A percentile compares a stretch with the other conserved stretches of the same genome.
Evolutionary conservation across 805 yeast genomes (phyloP).

Genomic region (Metschnikowia similis): DNA sequence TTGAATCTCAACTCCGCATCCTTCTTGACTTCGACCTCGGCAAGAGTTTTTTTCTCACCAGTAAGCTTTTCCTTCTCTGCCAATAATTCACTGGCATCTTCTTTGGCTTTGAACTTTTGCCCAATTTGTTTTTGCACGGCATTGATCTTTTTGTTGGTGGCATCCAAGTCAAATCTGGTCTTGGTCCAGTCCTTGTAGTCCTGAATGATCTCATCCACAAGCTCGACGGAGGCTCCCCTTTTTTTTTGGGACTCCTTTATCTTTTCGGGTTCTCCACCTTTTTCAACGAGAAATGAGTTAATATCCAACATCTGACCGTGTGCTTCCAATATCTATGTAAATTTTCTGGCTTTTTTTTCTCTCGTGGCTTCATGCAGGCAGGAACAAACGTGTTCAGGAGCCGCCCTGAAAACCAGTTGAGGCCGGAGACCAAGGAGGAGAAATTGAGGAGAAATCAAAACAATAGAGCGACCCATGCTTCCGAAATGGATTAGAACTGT

Average conservation of each 20-base stretch:
- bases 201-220: slow-evolving; percentile 90
- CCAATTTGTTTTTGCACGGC: slow-evolving; percentile 92
- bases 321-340: not conserved
- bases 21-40: slow-evolving; percentile 69
- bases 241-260: slow-evolving; percentile 87
- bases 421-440: no score
- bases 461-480: no score
- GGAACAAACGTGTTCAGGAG: not conserved
- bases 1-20: slow-evolving; percentile 71
- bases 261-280: slow-evolving; percentile 92
- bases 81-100: slow-evolving; percentile 82
- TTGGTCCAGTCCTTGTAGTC: slow-evolving; percentile 93
- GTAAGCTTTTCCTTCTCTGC: slow-evolving; percentile 74
- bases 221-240: slow-evolving; percentile 90
- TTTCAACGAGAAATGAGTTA: slow-evolving; percentile 85
- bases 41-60: slow-evolving; percentile 62
- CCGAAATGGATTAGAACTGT: no score
- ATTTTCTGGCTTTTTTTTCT: slow-evolving; percentile 1
- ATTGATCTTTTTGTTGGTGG: slow-evolving; percentile 81
- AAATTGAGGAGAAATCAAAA: no score
- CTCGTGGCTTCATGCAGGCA: not conserved
- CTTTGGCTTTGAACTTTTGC: slow-evolving; percentile 86
- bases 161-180: slow-evolving; percentile 79
- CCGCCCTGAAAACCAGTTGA: not conserved
- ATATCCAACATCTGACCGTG: slow-evolving; percentile 77